Conservation (phyloP, 1,284 basidiomycete species). For the Marasmius fiardii region DNA sequence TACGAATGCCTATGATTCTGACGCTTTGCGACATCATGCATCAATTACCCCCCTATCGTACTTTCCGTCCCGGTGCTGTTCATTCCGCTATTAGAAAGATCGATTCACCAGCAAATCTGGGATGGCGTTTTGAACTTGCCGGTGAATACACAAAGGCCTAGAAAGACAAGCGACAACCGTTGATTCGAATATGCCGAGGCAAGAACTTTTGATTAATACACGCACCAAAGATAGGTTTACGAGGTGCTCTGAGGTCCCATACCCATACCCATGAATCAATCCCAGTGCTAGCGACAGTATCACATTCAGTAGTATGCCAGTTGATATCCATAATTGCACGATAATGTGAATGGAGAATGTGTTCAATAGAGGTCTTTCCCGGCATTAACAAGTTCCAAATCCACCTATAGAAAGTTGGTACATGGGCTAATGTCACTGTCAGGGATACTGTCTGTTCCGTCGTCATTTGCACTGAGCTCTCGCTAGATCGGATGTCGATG, state of each 20-base stretch:
- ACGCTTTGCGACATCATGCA: too few species aligned
- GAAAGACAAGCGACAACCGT: neutral
- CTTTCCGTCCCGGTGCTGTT: slow-evolving; percentile 72
- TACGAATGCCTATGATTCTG: too few species aligned
- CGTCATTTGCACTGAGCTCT: too few species aligned
- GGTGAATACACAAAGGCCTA: slow-evolving; percentile 73
- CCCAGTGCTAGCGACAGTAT: slow-evolving; percentile 73
- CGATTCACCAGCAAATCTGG: too few species aligned
- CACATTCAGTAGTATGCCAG: slow-evolving; percentile 85
- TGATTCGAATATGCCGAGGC: neutral
- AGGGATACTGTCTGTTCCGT: too few species aligned
- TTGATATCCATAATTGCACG: slow-evolving; percentile 96
- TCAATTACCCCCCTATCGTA: too few species aligned
- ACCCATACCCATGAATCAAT: slow-evolving; percentile 84
- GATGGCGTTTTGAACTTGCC: too few species aligned
- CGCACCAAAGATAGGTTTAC: slow-evolving; percentile 58
- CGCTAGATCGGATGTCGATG: too few species aligned
- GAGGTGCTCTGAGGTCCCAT: slow-evolving; percentile 76
- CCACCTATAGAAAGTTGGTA: slow-evolving; percentile 53
- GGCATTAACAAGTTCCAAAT: slow-evolving; percentile 88
- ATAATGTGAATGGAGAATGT: slow-evolving; percentile 82
- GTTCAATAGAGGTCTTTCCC: slow-evolving; percentile 75
- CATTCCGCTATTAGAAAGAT: neutral
- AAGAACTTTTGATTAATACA: slow-evolving; percentile 28
- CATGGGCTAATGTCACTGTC: too few species aligned